These are phyloP conservation scores for Sherardia arvensis DNA, from an alignment of 257 asterid species.

Conservation along the genomic window DNA sequence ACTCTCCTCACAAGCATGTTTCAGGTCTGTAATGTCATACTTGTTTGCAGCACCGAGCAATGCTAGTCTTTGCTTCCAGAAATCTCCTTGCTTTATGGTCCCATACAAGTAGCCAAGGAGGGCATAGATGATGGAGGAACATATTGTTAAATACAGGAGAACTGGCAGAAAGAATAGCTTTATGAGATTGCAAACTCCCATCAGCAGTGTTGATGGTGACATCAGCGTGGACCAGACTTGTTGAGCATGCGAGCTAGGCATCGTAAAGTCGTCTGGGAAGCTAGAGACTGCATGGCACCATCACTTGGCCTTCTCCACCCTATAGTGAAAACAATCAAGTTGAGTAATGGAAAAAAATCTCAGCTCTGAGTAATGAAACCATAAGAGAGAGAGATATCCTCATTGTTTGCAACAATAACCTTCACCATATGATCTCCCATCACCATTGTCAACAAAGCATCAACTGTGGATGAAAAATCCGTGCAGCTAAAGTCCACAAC, in stretches of 20 bases:
- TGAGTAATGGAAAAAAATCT: too few relatives aligned
- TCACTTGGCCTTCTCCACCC: constrained; percentile 79
- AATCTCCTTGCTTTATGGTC: constrained; percentile 65
- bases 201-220: constrained; percentile 72
- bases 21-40: constrained; percentile 65
- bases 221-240: constrained; percentile 65
- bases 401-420: too few relatives aligned
- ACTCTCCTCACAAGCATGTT: constrained; percentile 83
- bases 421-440: too few relatives aligned
- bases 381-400: too few relatives aligned
- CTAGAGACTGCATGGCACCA: constrained; percentile 33
- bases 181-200: constrained; percentile 65
- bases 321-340: constrained; percentile 15
- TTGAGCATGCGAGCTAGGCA: constrained; percentile 78
- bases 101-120: constrained; percentile 78
- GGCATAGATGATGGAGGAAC: constrained; percentile 77
- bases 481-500: too few relatives aligned
- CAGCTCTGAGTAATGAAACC: too few relatives aligned
- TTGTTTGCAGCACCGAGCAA: constrained; percentile 83
- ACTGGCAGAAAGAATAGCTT: constrained; percentile 72
- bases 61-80: constrained; percentile 87
- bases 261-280: constrained; percentile 55
- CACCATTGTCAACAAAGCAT: too few relatives aligned
- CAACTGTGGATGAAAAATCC: too few relatives aligned
- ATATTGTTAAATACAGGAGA: constrained; percentile 89